A percentile compares a stretch with the other conserved stretches of the same genome.
Conservation (phyloP, 2,329 filamentous ascomycete genomes). For the Hypoxylon sp. region DNA sequence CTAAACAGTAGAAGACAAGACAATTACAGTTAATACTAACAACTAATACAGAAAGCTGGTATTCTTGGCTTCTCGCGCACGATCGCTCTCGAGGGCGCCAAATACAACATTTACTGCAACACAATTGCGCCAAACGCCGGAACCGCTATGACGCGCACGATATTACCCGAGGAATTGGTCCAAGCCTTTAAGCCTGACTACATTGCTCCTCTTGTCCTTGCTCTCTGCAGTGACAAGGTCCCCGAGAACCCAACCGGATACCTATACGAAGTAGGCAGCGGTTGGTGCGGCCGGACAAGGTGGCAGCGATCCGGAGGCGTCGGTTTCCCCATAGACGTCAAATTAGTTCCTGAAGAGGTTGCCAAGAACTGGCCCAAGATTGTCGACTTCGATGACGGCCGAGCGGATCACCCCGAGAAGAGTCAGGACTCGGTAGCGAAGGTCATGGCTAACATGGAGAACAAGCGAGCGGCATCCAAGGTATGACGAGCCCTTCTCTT, state of each 20-base stretch:
- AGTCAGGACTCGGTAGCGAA: constrained; percentile 83
- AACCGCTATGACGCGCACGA: constrained; percentile 92
- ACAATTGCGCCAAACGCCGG: constrained; percentile 98
- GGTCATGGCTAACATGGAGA: constrained; percentile 85
- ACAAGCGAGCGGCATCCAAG: constrained; percentile 74
- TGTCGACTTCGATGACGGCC: constrained; percentile 87
- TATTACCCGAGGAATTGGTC: constrained; percentile 97
- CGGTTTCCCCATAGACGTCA: constrained; percentile 89
- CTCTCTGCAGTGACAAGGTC: constrained; percentile 87
- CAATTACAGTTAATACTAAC: constrained; percentile 43
- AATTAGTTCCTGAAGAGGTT: constrained; percentile 88
- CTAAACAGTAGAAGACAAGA: constrained; percentile 9
- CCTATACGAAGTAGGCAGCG: constrained; percentile 94
- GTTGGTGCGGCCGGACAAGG: constrained; percentile 91
- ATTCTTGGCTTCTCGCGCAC: constrained; percentile 97
- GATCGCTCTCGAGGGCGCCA: constrained; percentile 90
- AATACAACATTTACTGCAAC: constrained; percentile 99
- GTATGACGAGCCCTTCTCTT: constrained; percentile 69
- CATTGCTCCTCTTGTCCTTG: constrained; percentile 91
- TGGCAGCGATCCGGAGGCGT: constrained; percentile 95
- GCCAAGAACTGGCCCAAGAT: constrained; percentile 82
- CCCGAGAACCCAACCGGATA: constrained; percentile 87
- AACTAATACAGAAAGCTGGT: constrained; percentile 77
- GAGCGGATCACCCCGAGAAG: constrained; percentile 88
- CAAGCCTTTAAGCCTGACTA: constrained; percentile 99